Evolutionary conservation across 2,329 filamentous ascomycete species (phyloP), one percentile per base, ranked within the genome.

Genomic region (Alternaria rosae): DNA sequence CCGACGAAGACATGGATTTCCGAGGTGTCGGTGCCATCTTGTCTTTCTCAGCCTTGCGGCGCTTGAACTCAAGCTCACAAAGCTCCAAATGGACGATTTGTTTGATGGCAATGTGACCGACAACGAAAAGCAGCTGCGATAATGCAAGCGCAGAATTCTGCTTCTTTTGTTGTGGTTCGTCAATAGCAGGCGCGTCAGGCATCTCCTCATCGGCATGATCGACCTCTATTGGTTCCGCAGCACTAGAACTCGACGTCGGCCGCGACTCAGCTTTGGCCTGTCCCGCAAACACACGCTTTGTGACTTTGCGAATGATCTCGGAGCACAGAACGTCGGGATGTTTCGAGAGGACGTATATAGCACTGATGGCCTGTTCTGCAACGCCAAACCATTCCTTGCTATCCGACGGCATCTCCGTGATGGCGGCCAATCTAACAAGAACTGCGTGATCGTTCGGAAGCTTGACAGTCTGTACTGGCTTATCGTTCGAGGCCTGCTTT

Each of bases 51-150:
- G 92, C 91, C 84, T 99, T 99, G 68, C 94, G 88, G 56, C 94
- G 91, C 84, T 99, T 99, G 81, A 99, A 99, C 79, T 99, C 95
- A 52, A 95, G 88, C 76, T 99, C 95, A 77, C 94, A 97, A n/a
- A 98, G 85, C 73, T 99, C 95, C 11, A 99, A 87, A 77, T 99
- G 95, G 1, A 99, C 96, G 70, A 99, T 99, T 77, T 99, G 96
- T 82, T 99, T 99, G 76, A 99, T 95, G 13, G 95, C 95, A 50
- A 98, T 92, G 75, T 99, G 95, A 0, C 95, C 95, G 28, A 98
- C 94, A 35, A 97, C 91, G 76, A 98, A 98, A 0, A 99, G 85
- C 2, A 99, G 86, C 73, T 98, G 95, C 0, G 95, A 97, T 2
- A 99, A 84, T 1, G 88, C 89, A 48, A 93, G 86, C 1, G 92